A percentile compares a stretch with the other conserved stretches of the same genome.
These are phyloP conservation scores for Olyra latifolia DNA, from an alignment of 176 grass and related monocot species.

Conservation along the genomic window DNA sequence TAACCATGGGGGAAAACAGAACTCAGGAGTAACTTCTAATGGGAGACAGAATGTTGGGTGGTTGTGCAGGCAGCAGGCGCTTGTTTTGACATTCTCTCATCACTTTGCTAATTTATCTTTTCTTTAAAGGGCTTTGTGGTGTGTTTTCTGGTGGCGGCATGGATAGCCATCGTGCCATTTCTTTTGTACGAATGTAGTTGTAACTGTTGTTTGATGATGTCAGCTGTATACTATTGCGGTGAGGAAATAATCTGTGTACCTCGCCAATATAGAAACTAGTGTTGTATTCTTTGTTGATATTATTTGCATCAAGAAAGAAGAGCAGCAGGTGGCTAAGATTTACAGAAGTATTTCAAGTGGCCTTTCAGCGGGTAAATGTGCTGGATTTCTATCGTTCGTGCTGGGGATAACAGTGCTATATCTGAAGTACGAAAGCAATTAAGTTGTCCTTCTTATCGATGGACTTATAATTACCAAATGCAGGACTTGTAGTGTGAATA, in stretches of 20 bases:
- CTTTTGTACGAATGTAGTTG: slow-evolving; percentile 35
- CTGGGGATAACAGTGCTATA: not conserved
- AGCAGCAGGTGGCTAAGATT: not conserved
- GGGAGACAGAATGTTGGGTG: not conserved
- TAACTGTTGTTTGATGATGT: slow-evolving; percentile 39
- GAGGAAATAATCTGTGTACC: slow-evolving; percentile 2
- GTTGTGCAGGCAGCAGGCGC: slow-evolving; percentile 13
- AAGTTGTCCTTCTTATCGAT: not conserved
- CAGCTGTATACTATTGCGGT: not conserved
- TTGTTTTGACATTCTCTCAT: slow-evolving; percentile 31
- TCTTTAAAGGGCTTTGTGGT: slow-evolving; percentile 30
- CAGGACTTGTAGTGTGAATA: not conserved
- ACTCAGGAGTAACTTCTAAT: not conserved
- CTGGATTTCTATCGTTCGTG: not conserved
- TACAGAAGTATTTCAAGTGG: not conserved
- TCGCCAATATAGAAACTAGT: slow-evolving; percentile 29
- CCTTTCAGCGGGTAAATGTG: not conserved
- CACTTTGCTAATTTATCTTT: slow-evolving; percentile 20
- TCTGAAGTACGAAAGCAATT: not conserved
- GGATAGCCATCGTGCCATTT: slow-evolving; percentile 31
- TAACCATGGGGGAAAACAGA: not conserved
- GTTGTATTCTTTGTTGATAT: slow-evolving; percentile 50
- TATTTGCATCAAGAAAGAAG: slow-evolving; percentile 36
- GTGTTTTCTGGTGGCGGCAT: slow-evolving; percentile 22
- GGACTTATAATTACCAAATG: not conserved